phyloP scores from a whole-genome alignment of 1,284 basidiomycete species.

The Leccinum griseonigrum region DNA sequence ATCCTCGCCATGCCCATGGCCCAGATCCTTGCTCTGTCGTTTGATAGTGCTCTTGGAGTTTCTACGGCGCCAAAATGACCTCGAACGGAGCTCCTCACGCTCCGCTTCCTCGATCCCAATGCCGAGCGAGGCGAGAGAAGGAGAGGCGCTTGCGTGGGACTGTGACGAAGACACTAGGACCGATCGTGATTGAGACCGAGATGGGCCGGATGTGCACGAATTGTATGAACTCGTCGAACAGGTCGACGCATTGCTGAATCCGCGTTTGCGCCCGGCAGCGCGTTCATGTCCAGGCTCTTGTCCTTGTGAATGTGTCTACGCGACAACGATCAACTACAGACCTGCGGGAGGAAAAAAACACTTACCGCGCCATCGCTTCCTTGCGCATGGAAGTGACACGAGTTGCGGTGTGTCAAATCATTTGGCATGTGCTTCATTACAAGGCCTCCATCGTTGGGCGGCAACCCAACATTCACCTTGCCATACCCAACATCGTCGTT shows the following conservation, averaged over 20 bases:
- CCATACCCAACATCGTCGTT: background rate
- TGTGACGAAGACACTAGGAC: constrained; percentile 16
- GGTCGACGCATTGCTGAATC: constrained; percentile 23
- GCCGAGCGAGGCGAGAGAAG: constrained; percentile 21
- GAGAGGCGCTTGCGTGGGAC: constrained; percentile 18
- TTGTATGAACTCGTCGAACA: constrained; percentile 19
- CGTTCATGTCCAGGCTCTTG: constrained; percentile 3
- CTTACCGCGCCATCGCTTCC: constrained; percentile 11
- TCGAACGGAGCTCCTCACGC: constrained; percentile 22
- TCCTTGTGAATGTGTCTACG: constrained; percentile 7
- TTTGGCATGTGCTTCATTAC: background rate
- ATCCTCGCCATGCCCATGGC: background rate
- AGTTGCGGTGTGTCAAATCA: background rate
- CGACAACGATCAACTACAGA: background rate
- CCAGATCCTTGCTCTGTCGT: constrained; percentile 6
- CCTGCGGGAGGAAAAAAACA: background rate
- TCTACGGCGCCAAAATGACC: constrained; percentile 18
- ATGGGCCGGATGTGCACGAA: constrained; percentile 24
- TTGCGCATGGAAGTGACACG: background rate
- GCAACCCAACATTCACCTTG: constrained; percentile 2
- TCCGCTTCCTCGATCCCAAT: constrained; percentile 27
- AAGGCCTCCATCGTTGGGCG: background rate
- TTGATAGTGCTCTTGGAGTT: constrained; percentile 13
- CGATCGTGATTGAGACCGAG: constrained; percentile 17
- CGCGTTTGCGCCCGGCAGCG: constrained; percentile 6